phyloP scores from a whole-genome alignment of 352 stramenopile species.

The Phytophthora citricola region DNA sequence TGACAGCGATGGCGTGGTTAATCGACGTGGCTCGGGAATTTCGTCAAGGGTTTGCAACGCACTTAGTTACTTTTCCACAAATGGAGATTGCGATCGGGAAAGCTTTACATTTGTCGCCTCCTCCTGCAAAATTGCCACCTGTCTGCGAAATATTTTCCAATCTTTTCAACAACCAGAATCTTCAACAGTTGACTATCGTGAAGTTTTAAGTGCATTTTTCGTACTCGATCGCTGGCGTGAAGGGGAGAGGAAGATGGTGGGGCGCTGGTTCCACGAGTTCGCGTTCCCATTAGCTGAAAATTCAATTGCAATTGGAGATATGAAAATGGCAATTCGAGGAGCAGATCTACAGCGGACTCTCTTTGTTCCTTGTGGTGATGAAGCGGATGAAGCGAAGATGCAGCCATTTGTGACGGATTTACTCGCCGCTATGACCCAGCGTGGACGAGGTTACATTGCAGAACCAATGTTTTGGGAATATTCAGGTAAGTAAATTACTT shows the following conservation, averaged over 20 bases:
- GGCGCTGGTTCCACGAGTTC: slow-evolving; percentile 69
- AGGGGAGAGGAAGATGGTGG: slow-evolving; percentile 49
- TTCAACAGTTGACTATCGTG: slow-evolving; percentile 48
- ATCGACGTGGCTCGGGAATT: slow-evolving; percentile 44
- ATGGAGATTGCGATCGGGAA: slow-evolving; percentile 44
- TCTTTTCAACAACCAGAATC: slow-evolving; percentile 42
- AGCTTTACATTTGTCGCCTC: slow-evolving; percentile 36
- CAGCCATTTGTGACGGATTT: slow-evolving; percentile 41
- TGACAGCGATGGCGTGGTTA: slow-evolving; percentile 41
- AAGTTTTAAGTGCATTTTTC: slow-evolving; percentile 50
- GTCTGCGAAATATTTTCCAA: slow-evolving; percentile 38
- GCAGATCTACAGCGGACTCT: slow-evolving; percentile 43
- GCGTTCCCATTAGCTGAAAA: slow-evolving; percentile 27
- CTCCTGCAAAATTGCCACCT: slow-evolving; percentile 13
- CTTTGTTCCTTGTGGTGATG: slow-evolving; percentile 43
- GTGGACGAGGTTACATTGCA: slow-evolving; percentile 18
- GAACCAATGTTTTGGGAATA: slow-evolving; percentile 26
- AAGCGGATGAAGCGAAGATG: slow-evolving; percentile 47
- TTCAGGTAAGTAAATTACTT: slow-evolving; percentile 5
- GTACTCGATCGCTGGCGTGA: slow-evolving; percentile 65
- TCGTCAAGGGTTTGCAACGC: slow-evolving; percentile 29
- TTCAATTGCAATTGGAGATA: slow-evolving; percentile 18
- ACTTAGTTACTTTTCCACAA: slow-evolving; percentile 45
- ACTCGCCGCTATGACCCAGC: slow-evolving; percentile 8
- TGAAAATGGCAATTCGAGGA: slow-evolving; percentile 34